Evolutionary conservation across 371 early-diverging fungal genomes (phyloP), one percentile per base, ranked within the genome.

Genomic region (Blastocladiella emersonii): DNA sequence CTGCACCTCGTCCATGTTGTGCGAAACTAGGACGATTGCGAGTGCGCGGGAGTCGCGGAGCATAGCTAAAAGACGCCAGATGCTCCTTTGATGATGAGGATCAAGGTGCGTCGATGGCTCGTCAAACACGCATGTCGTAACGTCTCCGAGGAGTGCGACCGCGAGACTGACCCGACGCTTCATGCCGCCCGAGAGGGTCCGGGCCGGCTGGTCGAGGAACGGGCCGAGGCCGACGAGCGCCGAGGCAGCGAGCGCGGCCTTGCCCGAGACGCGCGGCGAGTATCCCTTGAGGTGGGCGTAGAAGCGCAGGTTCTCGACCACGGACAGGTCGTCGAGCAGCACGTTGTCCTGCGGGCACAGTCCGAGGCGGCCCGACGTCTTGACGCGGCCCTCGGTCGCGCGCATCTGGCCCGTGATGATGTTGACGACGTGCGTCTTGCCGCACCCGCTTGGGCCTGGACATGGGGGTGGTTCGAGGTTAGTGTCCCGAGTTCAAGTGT

Each of bases 41-140:
- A 35, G 27, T 21, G 17, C 8, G 25, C 23, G 8, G 0, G 23
- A 21, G 41, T 57, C 57, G 35, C 57, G 57, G 21, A 57, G 19
- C n/a, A n/a, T 23, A 8, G 35, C 57, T 8, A 64, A 23, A 0
- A 64, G 34, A 25, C 32, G 34, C 64, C 64, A 64, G 30, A 64
- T n/a, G 21, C 44, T 34, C 32, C 43, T n/a, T 25, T 56, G 41
- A 4, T 61, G 36, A 21, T 57, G 37, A 3, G 64, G 59, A 32
- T 73, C 74, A n/a, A 74, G 62, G 23, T 35, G 64, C 21, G 64
- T 63, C 15, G 64, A 63, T 15, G 64, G 64, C 44, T 63, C 74
- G 61, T 74, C 74, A 7, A 69, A 36, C 56, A 73, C 65, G 15
- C 73, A 34, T 34, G 66, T 64, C 25, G 41, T 61, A n/a, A 65